Conservation (phyloP, 2,329 filamentous ascomycete genomes). For the Beauveria varroae region DNA sequence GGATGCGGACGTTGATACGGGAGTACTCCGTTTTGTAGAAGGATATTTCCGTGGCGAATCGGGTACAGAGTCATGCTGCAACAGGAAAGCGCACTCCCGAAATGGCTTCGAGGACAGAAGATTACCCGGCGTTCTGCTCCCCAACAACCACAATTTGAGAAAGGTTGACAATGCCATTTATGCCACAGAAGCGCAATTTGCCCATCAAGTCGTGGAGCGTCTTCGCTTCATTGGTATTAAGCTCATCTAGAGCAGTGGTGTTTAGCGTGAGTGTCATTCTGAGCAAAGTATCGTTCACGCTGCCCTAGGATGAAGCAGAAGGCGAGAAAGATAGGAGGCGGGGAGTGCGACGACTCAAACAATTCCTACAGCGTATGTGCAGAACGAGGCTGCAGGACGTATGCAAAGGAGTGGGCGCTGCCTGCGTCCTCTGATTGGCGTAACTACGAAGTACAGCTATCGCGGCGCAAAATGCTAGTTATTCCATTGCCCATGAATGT, state of each 20-base stretch:
- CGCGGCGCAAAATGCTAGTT: too few relatives aligned
- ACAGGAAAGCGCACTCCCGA: conserved; percentile 52
- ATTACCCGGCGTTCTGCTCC: conserved; percentile 55
- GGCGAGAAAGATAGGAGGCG: not conserved
- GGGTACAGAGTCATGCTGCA: conserved; percentile 48
- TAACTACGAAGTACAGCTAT: too few relatives aligned
- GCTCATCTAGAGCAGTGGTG: conserved; percentile 26
- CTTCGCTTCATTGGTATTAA: conserved; percentile 36
- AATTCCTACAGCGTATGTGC: not conserved
- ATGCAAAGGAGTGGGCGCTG: too few relatives aligned
- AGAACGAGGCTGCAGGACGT: not conserved
- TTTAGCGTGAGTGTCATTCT: not conserved
- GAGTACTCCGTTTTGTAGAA: conserved; percentile 33
- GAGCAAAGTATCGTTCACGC: not conserved
- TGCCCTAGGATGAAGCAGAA: not conserved
- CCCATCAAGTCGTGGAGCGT: conserved; percentile 47
- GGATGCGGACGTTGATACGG: conserved; percentile 36
- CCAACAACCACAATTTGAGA: conserved; percentile 53
- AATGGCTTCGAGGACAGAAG: conserved; percentile 58
- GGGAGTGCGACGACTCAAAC: not conserved
- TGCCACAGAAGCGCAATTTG: conserved; percentile 40
- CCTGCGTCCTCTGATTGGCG: too few relatives aligned
- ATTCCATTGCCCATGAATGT: too few relatives aligned
- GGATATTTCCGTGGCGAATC: conserved; percentile 54
- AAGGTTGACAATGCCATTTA: conserved; percentile 37